phyloP scores from a whole-genome alignment of 2,329 filamentous ascomycete genomes.

The Lomentospora prolificans region DNA sequence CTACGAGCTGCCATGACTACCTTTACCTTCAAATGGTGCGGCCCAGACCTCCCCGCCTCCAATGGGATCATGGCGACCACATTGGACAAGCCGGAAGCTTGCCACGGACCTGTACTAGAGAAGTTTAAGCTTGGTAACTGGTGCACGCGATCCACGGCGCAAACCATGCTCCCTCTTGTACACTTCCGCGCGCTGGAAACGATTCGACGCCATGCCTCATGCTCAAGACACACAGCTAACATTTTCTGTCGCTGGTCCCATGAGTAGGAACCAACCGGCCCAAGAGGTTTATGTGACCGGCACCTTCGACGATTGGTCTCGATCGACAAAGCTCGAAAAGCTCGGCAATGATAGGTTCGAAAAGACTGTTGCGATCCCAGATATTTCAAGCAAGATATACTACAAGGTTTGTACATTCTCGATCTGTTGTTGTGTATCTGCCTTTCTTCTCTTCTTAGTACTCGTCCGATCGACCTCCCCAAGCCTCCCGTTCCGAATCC shows the following conservation, averaged over 20 bases:
- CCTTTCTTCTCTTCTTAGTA: background rate
- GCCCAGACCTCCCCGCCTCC: background rate
- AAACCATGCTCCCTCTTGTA: no score
- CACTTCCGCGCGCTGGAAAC: no score
- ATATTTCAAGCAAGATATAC: slow-evolving; percentile 61
- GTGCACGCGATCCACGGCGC: background rate
- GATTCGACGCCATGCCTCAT: no score
- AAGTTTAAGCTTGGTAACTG: background rate
- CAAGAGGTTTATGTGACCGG: slow-evolving; percentile 90
- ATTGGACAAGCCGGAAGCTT: background rate
- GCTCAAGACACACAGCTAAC: no score
- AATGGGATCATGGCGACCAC: background rate
- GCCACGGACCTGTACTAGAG: background rate
- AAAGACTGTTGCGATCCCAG: slow-evolving; percentile 68
- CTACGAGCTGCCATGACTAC: background rate
- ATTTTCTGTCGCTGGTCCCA: background rate
- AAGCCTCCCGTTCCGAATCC: background rate
- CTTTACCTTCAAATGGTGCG: background rate
- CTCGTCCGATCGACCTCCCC: no score
- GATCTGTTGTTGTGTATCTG: background rate
- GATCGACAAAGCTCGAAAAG: slow-evolving; percentile 75
- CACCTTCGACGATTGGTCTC: slow-evolving; percentile 89
- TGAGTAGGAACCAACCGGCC: slow-evolving; percentile 66
- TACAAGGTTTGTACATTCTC: slow-evolving; percentile 69
- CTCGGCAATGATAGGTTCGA: slow-evolving; percentile 56